Percentiles rank a stretch among this genome's conserved stretches.
phyloP scores from a whole-genome alignment of 2,329 filamentous ascomycete species.

The Beauveria pseudobassiana region DNA sequence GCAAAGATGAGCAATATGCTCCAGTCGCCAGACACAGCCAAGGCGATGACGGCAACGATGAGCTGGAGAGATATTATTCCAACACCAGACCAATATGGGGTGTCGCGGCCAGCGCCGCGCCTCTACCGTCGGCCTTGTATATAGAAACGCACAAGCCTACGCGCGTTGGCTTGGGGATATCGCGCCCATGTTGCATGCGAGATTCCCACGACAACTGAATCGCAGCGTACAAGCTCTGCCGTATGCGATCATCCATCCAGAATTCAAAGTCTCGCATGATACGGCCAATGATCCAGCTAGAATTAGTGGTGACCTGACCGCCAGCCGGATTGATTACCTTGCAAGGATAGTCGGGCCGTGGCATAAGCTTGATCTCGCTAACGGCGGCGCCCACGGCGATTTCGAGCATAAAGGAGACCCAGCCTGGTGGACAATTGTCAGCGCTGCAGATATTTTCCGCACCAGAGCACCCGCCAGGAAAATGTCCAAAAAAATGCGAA shows the following conservation, averaged over 20 bases:
- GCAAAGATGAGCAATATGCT: background rate
- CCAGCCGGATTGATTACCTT: slow-evolving; percentile 29
- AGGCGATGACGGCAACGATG: background rate
- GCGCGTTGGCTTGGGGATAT: background rate
- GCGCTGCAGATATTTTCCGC: background rate
- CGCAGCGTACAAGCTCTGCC: no score
- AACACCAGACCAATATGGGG: background rate
- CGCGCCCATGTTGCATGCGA: no score
- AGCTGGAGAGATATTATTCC: background rate
- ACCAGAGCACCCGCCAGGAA: no score
- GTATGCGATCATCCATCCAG: background rate
- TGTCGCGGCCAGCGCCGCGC: background rate
- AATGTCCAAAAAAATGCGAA: background rate
- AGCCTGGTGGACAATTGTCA: slow-evolving; percentile 14
- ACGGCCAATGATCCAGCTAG: slow-evolving; percentile 34
- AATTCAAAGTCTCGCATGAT: slow-evolving; percentile 31
- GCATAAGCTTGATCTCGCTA: slow-evolving; percentile 22
- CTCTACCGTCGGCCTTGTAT: background rate
- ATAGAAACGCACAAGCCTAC: background rate
- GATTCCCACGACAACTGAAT: no score
- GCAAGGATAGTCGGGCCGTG: slow-evolving; percentile 22
- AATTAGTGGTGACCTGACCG: slow-evolving; percentile 30
- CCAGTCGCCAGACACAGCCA: background rate
- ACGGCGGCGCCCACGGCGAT: slow-evolving; percentile 17
- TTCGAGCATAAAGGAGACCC: slow-evolving; percentile 16